Base-by-base conservation (phyloP, 306 rosid species). In the Dryas drummondii region DNA sequence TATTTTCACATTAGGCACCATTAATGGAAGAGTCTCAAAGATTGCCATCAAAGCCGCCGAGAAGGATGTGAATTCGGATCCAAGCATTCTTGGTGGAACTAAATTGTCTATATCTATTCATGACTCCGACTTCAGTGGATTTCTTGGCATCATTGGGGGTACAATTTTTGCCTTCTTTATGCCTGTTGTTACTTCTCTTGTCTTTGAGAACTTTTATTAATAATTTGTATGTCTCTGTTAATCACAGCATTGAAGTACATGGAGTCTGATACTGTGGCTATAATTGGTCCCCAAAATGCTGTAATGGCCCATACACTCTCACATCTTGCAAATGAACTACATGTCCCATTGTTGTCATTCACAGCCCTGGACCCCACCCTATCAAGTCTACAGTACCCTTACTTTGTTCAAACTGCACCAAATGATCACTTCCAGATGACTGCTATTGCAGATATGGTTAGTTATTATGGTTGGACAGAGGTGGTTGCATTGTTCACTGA, bases 381-480 rank as follows among this genome's bases (percentile, higher is more conserved):
- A 68, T 14, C 82, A 37, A 68, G 76, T 59, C 75, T 82, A 53
- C 90, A 87, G 78, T 79, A 79, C 81, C 90, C 90, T 32, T 87
- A 70, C 74, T 84, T 87, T 62, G 70, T 87, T 52, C 90, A 87
- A 79, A 87, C 90, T 16, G 90, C 88, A 41, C 90, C 90, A 4
- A 87, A 82, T 58, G 90, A 87, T 83, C 48, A 41, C 7, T 87
- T 76, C 76, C 90, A 87, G 76, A 82, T 87, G 86, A 41, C 77
- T n/a, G 88, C 90, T 68, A 82, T 87, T 19, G 88, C 86, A 13
- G 88, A 82, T 12, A 67, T 84, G 59, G 51, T 87, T 41, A 68
- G 63, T 74, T 75, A 82, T 71, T 82, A 73, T 3, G 76, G 81
- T 66, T 87, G 90, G 90, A 66, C 59, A 0, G 81, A 82, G 62